A percentile compares a stretch with the other conserved stretches of the same genome.
Evolutionary conservation across 176 grass and related monocot species (phyloP).

Genomic region (Rhynchospora pubera): DNA sequence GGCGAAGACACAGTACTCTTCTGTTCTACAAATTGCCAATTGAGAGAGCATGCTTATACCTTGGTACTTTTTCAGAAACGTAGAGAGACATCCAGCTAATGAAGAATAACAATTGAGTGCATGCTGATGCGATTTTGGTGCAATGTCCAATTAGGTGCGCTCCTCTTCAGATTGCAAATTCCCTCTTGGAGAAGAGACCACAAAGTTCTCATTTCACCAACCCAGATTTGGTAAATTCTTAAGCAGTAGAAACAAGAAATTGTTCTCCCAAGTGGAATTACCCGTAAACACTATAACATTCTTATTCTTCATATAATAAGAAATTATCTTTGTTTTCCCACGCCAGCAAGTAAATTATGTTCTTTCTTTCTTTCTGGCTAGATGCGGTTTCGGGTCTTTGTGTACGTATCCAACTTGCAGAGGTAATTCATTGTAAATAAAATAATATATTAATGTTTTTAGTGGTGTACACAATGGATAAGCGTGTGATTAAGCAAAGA

Average conservation of each 20-base stretch:
- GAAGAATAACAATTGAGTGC: constrained; percentile 3
- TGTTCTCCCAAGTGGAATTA: not conserved
- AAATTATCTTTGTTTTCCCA: not conserved
- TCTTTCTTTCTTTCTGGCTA: no score
- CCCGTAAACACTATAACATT: constrained; percentile 1
- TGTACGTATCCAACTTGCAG: constrained; percentile 7
- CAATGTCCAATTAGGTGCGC: constrained; percentile 16
- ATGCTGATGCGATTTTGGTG: constrained; percentile 14
- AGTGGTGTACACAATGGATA: constrained; percentile 21
- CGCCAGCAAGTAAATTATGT: not conserved
- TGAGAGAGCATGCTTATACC: not conserved
- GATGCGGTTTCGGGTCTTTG: constrained; percentile 1
- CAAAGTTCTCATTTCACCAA: constrained; percentile 6
- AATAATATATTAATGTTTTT: constrained; percentile 13
- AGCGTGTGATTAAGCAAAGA: constrained; percentile 8
- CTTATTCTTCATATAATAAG: not conserved
- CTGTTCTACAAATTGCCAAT: not conserved
- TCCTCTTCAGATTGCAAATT: constrained; percentile 19
- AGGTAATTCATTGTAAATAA: not conserved
- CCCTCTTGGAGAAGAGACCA: constrained; percentile 11
- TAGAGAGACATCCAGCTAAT: constrained; percentile 16
- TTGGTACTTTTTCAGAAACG: not conserved
- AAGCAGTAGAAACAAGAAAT: not conserved
- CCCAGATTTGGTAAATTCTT: not conserved
- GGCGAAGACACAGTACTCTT: not conserved